Evolutionary conservation across 2,329 filamentous ascomycete genomes (phyloP), one percentile per base, ranked within the genome.

Genomic region (Sporothrix dimorphospora): DNA sequence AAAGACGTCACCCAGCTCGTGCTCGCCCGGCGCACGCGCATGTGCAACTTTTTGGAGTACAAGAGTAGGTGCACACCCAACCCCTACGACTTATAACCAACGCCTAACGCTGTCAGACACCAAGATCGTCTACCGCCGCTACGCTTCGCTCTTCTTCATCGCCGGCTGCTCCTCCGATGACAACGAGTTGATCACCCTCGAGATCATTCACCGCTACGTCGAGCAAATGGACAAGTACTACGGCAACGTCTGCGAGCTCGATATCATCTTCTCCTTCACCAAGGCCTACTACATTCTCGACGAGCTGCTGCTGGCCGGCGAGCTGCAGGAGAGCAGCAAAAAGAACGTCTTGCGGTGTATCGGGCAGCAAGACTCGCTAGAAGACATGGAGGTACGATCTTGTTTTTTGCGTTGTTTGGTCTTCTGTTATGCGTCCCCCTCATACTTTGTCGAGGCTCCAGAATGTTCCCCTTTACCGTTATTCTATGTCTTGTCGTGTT

Each of bases 221-320:
- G 96, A 99, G 83, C 96, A 99, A 84, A 99, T 99, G 96, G 96
- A 99, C 87, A 99, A 99, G 83, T 99, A 99, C 86, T 99, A 98
- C 82, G 96, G 96, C 82, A 99, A 99, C 82, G 96, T 99, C 73
- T 99, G 96, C 90, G 96, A 99, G 85, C 89, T 99, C 76, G 94
- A 98, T 82, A 98, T 98, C 83, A 99, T 99, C 82, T 99, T 99
- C 89, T 98, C 97, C 81, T 99, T 99, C 82, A 97, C 97, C 78
- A 99, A 99, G 83, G 96, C 96, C 73, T 99, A 99, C 83, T 99
- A 98, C 83, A 99, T 99, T 77, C 89, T 99, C 63, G 96, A 99
- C 81, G 96, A 99, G 84, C 88, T 99, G 74, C 86, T 99, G 76
- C 87, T 99, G 77, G 96, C 96, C 6, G 96, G 96, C 73, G 96